A percentile compares a stretch with the other conserved stretches of the same genome.
Conservation (phyloP, 1,139 yeast genomes). For the Saccharomycopsis hybrid region DNA sequence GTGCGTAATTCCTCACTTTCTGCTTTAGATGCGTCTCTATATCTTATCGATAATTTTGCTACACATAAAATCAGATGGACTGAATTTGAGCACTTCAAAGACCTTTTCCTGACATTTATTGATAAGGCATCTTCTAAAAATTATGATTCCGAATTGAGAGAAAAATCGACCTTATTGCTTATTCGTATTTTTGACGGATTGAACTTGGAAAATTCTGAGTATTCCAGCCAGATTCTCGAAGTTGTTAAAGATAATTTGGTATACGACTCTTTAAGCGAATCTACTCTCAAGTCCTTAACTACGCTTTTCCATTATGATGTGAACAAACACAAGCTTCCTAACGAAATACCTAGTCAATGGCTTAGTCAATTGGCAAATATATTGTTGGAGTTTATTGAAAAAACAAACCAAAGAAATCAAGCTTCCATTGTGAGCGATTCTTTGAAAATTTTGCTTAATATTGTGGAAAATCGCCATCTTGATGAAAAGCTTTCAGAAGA, state of each 20-base stretch:
- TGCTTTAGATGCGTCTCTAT: slow-evolving; percentile 5
- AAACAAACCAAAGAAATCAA: not conserved
- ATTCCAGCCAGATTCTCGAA: slow-evolving; percentile 1
- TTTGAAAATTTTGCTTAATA: not conserved
- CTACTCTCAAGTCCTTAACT: slow-evolving; percentile 3
- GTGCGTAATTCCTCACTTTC: slow-evolving; percentile 5
- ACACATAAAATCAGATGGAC: slow-evolving; percentile 4
- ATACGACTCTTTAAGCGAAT: slow-evolving; percentile 15
- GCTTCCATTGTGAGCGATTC: slow-evolving; percentile 2
- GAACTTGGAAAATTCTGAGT: not conserved
- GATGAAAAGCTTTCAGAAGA: slow-evolving; percentile 3
- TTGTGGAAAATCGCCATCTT: not conserved
- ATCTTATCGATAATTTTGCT: slow-evolving; percentile 7
- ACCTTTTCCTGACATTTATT: slow-evolving; percentile 5
- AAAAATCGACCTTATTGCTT: slow-evolving; percentile 11
- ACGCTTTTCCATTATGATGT: slow-evolving; percentile 3
- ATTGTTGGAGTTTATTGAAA: slow-evolving; percentile 9
- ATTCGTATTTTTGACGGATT: slow-evolving; percentile 1
- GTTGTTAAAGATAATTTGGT: slow-evolving; percentile 6
- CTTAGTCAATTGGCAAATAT: slow-evolving; percentile 3
- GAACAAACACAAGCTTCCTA: not conserved
- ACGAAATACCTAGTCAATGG: slow-evolving; percentile 3
- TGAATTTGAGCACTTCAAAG: slow-evolving; percentile 1
- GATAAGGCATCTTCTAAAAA: slow-evolving; percentile 10
- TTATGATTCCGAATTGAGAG: slow-evolving; percentile 17